Evolutionary conservation across 192 early-diverging fungal genomes (phyloP).

Genomic region (Coemansia sp.): DNA sequence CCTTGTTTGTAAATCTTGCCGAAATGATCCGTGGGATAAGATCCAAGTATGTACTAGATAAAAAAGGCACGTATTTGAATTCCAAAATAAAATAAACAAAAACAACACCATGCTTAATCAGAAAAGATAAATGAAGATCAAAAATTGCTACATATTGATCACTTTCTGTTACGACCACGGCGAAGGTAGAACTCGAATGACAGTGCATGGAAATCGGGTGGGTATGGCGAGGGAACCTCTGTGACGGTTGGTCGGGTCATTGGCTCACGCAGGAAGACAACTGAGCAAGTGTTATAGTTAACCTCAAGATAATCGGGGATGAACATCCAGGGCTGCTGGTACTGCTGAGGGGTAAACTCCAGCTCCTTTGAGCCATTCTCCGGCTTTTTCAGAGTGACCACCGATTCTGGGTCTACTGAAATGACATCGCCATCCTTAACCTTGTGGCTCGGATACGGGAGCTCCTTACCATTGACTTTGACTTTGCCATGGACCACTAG

Average conservation of each 20-base stretch:
- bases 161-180: conserved; percentile 53
- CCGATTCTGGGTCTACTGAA: conserved; percentile 72
- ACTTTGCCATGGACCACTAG: conserved; percentile 85
- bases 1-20: too few species aligned
- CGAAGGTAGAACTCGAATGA: conserved; percentile 90
- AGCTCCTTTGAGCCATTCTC: conserved; percentile 57
- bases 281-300: conserved; percentile 90
- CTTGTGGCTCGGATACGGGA: conserved; percentile 71
- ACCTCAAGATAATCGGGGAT: conserved; percentile 97
- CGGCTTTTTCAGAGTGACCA: conserved; percentile 62
- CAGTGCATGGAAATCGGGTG: conserved; percentile 85
- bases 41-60: too few species aligned
- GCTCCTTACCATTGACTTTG: conserved; percentile 84
- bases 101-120: too few species aligned
- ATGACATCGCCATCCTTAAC: conserved; percentile 88
- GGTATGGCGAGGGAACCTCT: conserved; percentile 94
- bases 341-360: conserved; percentile 67
- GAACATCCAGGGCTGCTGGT: conserved; percentile 92
- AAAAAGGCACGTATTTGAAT: too few species aligned
- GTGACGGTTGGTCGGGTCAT: conserved; percentile 78
- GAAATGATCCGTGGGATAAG: too few species aligned
- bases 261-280: conserved; percentile 84
- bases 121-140: too few species aligned
- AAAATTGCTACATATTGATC: background rate
- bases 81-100: too few species aligned